Evolutionary conservation across 148 eudicot species (phyloP).

Genomic region (Chenopodium quinoa): DNA sequence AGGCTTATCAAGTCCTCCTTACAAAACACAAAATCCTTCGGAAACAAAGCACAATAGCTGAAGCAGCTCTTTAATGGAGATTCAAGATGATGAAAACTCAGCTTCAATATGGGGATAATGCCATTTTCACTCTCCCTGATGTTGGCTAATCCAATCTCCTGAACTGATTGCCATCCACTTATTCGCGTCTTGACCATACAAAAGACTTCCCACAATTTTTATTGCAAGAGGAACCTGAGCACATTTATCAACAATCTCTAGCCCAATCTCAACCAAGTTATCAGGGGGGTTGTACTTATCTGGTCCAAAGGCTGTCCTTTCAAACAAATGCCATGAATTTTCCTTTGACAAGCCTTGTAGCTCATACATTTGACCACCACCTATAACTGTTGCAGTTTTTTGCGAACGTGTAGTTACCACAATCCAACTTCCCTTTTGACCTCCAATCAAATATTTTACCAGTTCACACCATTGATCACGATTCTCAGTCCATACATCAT

Average conservation of each 20-base stretch:
- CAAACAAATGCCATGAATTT: not conserved
- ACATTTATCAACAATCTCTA: not conserved
- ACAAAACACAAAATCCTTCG: not conserved
- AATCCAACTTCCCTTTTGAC: too few relatives aligned
- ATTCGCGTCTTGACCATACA: not conserved
- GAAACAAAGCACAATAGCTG: not conserved
- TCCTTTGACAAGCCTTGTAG: too few relatives aligned
- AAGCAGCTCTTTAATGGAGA: not conserved
- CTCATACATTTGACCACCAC: too few relatives aligned
- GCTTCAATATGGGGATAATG: too few relatives aligned
- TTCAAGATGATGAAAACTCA: too few relatives aligned
- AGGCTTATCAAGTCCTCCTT: not conserved
- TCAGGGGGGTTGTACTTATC: not conserved
- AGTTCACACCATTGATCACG: too few relatives aligned
- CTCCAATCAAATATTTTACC: too few relatives aligned
- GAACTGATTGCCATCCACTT: not conserved
- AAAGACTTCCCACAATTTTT: not conserved
- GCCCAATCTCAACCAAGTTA: not conserved
- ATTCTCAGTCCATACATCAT: too few relatives aligned
- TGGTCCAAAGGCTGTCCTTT: not conserved
- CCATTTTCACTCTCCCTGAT: too few relatives aligned
- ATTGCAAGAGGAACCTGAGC: not conserved
- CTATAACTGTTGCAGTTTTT: too few relatives aligned
- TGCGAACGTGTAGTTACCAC: too few relatives aligned
- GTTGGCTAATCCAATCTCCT: not conserved